Base-by-base conservation (phyloP, 352 stramenopile genomes). In the Plasmopara muralis region DNA sequence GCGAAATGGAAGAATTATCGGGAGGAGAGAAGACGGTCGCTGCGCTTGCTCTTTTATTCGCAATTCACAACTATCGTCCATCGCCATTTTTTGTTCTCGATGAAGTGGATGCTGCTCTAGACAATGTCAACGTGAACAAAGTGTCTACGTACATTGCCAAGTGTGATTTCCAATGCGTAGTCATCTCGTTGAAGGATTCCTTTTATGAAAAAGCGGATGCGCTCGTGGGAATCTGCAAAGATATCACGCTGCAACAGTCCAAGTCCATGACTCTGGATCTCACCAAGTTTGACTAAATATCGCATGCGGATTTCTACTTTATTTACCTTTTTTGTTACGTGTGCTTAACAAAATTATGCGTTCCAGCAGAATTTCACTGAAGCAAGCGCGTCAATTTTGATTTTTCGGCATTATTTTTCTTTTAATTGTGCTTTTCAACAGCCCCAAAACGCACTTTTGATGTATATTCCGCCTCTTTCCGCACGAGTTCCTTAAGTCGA, bases 71-170 rank as follows among this genome's bases (percentile, higher is more conserved):
- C 25, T 98, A 95, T 60, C 89, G 85, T 0, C 91, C 89, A 6
- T 95, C 93, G 0, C 93, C 93, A 0, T 99, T 99, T 68, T 99
- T 99, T 58, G 95, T 99, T 15, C 97, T 99, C 68, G 97, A 99
- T 68, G 97, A 99, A 78, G 96, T 99, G 20, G 97, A 99, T 79
- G 97, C 97, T 4, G 97, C 97, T 10, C 70, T 99, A 28, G 97
- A 99, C 74, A 99, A 99, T 60, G 94, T 98, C 48, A 99, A 99
- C 65, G 95, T 99, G 43, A 96, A 98, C 67, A 99, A 99, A 64
- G 94, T 99, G 1, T 97, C 91, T 44, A 97, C 94, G 38, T 99
- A 98, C 66, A 97, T 99, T 50, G 76, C 87, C 15, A 95, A 96
- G 51, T 87, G 85, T 49, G 83, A 96, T 62, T 97, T 98, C 62